These are phyloP conservation scores for Elsinoe necatrix DNA, from an alignment of 2,329 filamentous ascomycete genomes.

Conservation along the genomic window DNA sequence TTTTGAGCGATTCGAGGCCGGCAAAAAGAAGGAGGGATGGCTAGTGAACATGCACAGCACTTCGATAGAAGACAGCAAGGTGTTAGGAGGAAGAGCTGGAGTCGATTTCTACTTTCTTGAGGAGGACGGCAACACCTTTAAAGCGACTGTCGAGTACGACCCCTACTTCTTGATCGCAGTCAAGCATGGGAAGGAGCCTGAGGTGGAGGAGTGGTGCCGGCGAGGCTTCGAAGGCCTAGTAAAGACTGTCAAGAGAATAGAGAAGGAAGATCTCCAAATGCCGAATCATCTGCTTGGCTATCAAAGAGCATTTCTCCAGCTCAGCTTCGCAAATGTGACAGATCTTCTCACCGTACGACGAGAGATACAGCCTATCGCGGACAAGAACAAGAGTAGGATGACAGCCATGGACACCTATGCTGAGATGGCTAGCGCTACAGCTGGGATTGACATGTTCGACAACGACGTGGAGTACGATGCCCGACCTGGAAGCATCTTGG, in stretches of 20 bases:
- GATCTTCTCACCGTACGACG: conserved; percentile 79
- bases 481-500: conserved; percentile 61
- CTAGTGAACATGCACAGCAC: conserved; percentile 92
- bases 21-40: conserved; percentile 80
- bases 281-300: conserved; percentile 94
- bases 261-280: conserved; percentile 74
- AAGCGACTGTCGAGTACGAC: conserved; percentile 91
- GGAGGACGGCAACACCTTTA: conserved; percentile 82
- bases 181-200: conserved; percentile 76
- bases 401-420: conserved; percentile 98
- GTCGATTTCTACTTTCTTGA: conserved; percentile 97
- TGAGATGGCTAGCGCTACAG: conserved; percentile 80
- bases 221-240: conserved; percentile 73
- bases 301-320: conserved; percentile 74
- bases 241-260: conserved; percentile 65
- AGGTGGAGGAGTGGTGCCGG: conserved; percentile 91
- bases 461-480: conserved; percentile 65
- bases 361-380: conserved; percentile 79
- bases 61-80: conserved; percentile 71
- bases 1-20: conserved; percentile 84
- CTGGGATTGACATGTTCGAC: conserved; percentile 92
- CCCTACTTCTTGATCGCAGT: conserved; percentile 92
- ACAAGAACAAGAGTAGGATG: conserved; percentile 94
- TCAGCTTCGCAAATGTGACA: conserved; percentile 78
- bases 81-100: conserved; percentile 75